A percentile compares a stretch with the other conserved stretches of the same genome.
phyloP scores from a whole-genome alignment of 495 filamentous ascomycete species.

The Aspergillus indologenus region DNA sequence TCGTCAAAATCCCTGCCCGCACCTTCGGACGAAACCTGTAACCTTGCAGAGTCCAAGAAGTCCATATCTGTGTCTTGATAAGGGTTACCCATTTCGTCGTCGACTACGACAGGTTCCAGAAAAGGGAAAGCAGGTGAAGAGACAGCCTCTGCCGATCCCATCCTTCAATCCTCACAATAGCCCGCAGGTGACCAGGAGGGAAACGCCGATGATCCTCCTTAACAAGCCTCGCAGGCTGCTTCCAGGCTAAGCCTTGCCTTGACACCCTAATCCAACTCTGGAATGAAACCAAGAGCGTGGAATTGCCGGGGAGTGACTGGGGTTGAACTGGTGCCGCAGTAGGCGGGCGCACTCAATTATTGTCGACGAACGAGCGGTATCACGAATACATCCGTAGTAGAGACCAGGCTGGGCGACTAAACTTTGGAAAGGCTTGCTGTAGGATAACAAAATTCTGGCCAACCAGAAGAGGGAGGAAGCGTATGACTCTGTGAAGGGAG shows the following conservation, averaged over 20 bases:
- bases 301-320: neutral
- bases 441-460: neutral
- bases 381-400: neutral
- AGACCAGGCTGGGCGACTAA: constrained; percentile 1
- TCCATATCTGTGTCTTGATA: constrained; percentile 44
- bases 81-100: constrained; percentile 46
- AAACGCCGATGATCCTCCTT: constrained; percentile 12
- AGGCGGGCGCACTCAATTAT: neutral
- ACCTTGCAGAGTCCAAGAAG: constrained; percentile 38
- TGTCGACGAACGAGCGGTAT: neutral
- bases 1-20: constrained; percentile 47
- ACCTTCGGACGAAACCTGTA: constrained; percentile 35
- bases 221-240: constrained; percentile 9
- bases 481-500: neutral
- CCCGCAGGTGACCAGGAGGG: constrained; percentile 9
- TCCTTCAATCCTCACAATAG: constrained; percentile 26
- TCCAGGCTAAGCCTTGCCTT: neutral
- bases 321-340: neutral
- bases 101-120: constrained; percentile 46
- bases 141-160: constrained; percentile 39
- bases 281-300: neutral
- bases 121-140: constrained; percentile 42
- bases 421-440: neutral
- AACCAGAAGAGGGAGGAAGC: neutral
- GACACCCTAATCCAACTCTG: neutral